Percentiles rank a stretch among this genome's conserved stretches.
phyloP scores from a whole-genome alignment of 2,329 filamentous ascomycete species.

The Ophidiomyces ophidiicola region DNA sequence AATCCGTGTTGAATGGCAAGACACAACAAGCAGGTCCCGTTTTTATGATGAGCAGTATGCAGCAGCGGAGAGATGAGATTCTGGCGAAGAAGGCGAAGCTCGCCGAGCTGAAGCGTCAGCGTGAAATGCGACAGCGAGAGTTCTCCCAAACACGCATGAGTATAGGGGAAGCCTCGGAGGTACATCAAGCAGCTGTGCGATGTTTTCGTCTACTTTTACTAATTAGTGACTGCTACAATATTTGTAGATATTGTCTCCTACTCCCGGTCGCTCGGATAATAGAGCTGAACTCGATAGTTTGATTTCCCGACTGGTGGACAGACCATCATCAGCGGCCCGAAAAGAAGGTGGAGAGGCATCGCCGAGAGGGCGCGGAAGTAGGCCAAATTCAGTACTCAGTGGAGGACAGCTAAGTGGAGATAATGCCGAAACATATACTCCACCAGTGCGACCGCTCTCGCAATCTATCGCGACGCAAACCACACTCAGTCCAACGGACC shows the following conservation, averaged over 20 bases:
- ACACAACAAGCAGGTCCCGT: background rate
- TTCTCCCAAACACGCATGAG: conserved; percentile 57
- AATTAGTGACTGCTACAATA: no score
- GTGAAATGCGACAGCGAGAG: conserved; percentile 70
- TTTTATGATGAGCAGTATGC: conserved; percentile 27
- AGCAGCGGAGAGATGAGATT: conserved; percentile 86
- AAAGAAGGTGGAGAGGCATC: conserved; percentile 39
- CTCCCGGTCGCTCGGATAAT: conserved; percentile 52
- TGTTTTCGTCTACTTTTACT: background rate
- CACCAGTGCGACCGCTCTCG: conserved; percentile 31
- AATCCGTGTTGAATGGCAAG: background rate
- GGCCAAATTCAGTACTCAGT: conserved; percentile 77
- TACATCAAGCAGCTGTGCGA: no score
- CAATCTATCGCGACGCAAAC: conserved; percentile 47
- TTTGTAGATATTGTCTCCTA: conserved; percentile 36
- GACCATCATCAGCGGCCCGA: conserved; percentile 55
- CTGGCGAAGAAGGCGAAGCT: conserved; percentile 94
- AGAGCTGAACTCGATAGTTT: conserved; percentile 69
- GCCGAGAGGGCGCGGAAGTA: conserved; percentile 46
- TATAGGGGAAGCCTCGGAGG: conserved; percentile 57
- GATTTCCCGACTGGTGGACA: conserved; percentile 73
- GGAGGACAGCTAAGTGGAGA: conserved; percentile 68
- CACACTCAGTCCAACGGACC: conserved; percentile 65
- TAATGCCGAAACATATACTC: conserved; percentile 33
- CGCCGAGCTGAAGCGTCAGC: conserved; percentile 85